Evolutionary conservation across 2,329 filamentous ascomycete species (phyloP), one percentile per base, ranked within the genome.

Genomic region (Rhinocladiella mackenziei): DNA sequence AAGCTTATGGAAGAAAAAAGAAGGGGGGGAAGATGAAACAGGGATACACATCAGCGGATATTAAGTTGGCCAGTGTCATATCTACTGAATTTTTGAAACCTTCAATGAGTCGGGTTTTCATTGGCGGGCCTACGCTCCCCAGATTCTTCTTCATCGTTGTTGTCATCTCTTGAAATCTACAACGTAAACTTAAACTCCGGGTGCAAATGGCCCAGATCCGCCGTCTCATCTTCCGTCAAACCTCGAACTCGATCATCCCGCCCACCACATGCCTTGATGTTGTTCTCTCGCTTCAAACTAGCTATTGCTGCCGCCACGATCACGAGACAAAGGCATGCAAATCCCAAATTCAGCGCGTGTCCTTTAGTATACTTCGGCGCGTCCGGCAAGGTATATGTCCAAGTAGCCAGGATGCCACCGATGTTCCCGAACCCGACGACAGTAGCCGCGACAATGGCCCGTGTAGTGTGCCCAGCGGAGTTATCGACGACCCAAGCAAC

Each of bases 361-460:
- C 39, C 39, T 14, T 25, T 3, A 4, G 26, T 8, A 41, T 41
- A 41, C 30, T 13, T 9, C 34, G 39, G 39, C 9, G 39, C 39
- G 17, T 13, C 15, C 8, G 9, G 5, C 19, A 20, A 29, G 2
- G 34, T 17, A 22, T 41, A 41, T 3, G 39, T 41, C 39, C 39
- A 41, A 11, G 39, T 41, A 9, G 39, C 39, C 13, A 41, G 19
- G 15, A 41, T 5, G 8, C 13, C 29, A 2, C 45, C 25, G n/a
- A 38, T 19, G 15, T 33, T 23, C 4, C 32, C 19, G n/a, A 79
- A 55, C 0, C 76, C 76, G 34, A 84, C 81, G 30, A 80, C 77
- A 10, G 83, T 64, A 0, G 78, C 81, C 73, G 83, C 82, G 2
- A 78, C 80, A 0, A 73, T 75, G 6, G 74, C 74, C 4, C 80